A percentile compares a stretch with the other conserved stretches of the same genome.
phyloP scores from a whole-genome alignment of 805 yeast species.

The Hanseniaspora opuntiae region DNA sequence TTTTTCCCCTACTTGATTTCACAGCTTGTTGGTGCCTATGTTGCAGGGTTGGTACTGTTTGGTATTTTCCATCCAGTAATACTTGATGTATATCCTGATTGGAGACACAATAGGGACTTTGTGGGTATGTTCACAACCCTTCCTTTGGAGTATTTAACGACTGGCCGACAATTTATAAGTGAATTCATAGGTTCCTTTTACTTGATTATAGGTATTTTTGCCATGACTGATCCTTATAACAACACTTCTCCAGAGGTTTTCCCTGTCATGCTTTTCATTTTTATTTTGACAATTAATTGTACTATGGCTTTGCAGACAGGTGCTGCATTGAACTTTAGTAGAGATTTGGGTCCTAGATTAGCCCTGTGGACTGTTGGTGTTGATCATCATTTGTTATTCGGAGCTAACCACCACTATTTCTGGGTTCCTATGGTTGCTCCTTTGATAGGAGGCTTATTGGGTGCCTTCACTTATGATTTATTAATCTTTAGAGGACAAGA shows the following conservation, averaged over 20 bases:
- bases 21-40: constrained; percentile 38
- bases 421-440: constrained; percentile 45
- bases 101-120: constrained; percentile 20
- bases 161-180: constrained; percentile 34
- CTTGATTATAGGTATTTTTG: constrained; percentile 35
- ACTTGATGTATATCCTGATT: constrained; percentile 19
- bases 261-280: constrained; percentile 35
- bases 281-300: constrained; percentile 34
- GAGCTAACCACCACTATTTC: constrained; percentile 32
- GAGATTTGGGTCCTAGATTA: constrained; percentile 44
- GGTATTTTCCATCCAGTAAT: constrained; percentile 32
- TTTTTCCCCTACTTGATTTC: constrained; percentile 31
- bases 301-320: constrained; percentile 41
- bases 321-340: constrained; percentile 40
- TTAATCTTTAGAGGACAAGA: constrained; percentile 40
- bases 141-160: constrained; percentile 30
- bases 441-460: constrained; percentile 33
- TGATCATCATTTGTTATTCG: constrained; percentile 29
- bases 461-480: constrained; percentile 38
- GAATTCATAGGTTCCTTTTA: constrained; percentile 35
- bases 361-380: constrained; percentile 38
- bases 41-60: constrained; percentile 35
- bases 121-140: constrained; percentile 37
- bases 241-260: constrained; percentile 33
- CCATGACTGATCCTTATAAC: constrained; percentile 40